Evolutionary conservation across 768 basidiomycete species (phyloP).

Genomic region (Termitomyces sp.): DNA sequence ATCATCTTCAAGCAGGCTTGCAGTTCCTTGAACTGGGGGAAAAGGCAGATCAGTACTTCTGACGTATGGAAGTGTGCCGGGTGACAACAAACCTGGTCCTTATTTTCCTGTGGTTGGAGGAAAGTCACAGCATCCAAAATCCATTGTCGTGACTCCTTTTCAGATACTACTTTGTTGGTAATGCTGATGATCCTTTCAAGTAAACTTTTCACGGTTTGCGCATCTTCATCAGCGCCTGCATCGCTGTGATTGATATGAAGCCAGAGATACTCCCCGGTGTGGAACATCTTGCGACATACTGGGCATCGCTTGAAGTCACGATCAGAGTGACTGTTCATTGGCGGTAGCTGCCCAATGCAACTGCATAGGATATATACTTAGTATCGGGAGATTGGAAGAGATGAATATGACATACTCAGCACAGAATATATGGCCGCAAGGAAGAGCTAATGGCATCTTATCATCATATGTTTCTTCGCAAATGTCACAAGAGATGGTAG

Average conservation of each 20-base stretch:
- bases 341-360: not conserved
- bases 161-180: not conserved
- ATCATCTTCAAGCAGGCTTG: too few relatives aligned
- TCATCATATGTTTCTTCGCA: not conserved
- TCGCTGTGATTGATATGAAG: not conserved
- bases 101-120: not conserved
- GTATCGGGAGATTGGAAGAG: too few relatives aligned
- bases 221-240: not conserved
- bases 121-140: not conserved
- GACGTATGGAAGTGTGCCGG: not conserved
- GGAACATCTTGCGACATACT: not conserved
- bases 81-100: not conserved
- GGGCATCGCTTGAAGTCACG: not conserved
- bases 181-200: not conserved
- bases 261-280: not conserved
- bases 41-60: not conserved
- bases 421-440: not conserved
- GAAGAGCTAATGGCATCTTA: not conserved
- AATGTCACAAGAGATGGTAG: not conserved
- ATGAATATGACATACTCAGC: not conserved
- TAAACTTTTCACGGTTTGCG: not conserved
- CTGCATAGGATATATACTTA: not conserved
- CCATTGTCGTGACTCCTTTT: not conserved
- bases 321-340: not conserved
- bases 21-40: not conserved